Base-by-base conservation (phyloP, 768 basidiomycete genomes). In the Asterophora parasitica region DNA sequence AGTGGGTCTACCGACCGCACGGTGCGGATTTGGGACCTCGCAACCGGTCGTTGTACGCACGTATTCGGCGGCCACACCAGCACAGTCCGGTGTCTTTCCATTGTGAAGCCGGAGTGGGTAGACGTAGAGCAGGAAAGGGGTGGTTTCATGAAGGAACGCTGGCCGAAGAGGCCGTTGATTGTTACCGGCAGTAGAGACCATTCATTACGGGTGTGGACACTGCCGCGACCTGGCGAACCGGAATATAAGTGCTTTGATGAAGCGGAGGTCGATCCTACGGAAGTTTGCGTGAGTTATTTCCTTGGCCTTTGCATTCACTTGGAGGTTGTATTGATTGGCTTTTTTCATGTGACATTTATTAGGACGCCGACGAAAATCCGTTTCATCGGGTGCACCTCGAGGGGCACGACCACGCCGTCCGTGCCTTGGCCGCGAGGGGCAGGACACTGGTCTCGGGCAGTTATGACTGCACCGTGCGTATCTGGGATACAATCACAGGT, bases 51-150 rank as follows among this genome's bases (percentile, higher is more conserved):
- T 38, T 93, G 92, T 62, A 92, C 88, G 3, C 95, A 97, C 66
- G 82, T 92, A 13, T 98, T 98, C 65, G 85, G 91, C 30, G 95
- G 95, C 0, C 95, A 99, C 66, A 96, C 92, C 20, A 92, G 88
- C 60, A 99, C 95, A 0, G 94, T 99, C 19, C 80, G 95, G 38
- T 97, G 95, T 68, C 74, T 99, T 7, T 88, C 94, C 33, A 95
- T 99, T 53, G 89, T 98, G 45, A 92, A 94, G 61, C 95, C 95
- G 0, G 92, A 93, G 59, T 77, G 80, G 76, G 75, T 94, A 6
- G 83, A 88, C 51, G 77, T 85, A 11, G 82, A 86, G 61, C 71
- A 75, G 27, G 83, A 86, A 46, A 66, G 72, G 11, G 81, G 84
- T 6, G 65, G 77, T 36, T 71, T 83, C 41, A 72, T 71, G 32